phyloP scores from a whole-genome alignment of 768 basidiomycete genomes.

The Kwoniella bestiolae region DNA sequence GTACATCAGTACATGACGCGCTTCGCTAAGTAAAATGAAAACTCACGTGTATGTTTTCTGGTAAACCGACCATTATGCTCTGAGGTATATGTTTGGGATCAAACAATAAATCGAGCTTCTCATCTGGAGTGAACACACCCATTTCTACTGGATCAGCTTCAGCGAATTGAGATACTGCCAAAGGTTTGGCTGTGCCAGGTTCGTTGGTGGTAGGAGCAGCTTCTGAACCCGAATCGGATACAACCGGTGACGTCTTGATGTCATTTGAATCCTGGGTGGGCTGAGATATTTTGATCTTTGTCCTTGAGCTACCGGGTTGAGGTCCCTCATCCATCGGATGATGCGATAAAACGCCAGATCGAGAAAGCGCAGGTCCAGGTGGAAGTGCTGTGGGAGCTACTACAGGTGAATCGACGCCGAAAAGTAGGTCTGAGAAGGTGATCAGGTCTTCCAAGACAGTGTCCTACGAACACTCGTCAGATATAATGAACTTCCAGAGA shows the following conservation, averaged over 20 bases:
- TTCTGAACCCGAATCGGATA: slow-evolving; percentile 5
- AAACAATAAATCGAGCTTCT: slow-evolving; percentile 76
- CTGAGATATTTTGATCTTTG: slow-evolving; percentile 34
- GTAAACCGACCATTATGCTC: slow-evolving; percentile 67
- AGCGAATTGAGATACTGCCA: slow-evolving; percentile 5
- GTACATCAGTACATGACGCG: neutral
- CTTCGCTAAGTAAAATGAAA: neutral
- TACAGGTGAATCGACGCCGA: slow-evolving; percentile 34
- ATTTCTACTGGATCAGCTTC: neutral
- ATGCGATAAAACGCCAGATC: slow-evolving; percentile 40
- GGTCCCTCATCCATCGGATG: slow-evolving; percentile 39
- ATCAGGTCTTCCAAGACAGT: slow-evolving; percentile 86
- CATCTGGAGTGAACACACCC: slow-evolving; percentile 65
- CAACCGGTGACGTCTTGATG: neutral
- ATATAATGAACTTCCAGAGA: neutral
- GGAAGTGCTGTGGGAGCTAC: slow-evolving; percentile 34
- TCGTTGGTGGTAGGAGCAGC: slow-evolving; percentile 10
- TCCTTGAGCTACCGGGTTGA: slow-evolving; percentile 43
- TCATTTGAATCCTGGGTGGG: neutral
- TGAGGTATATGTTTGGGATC: slow-evolving; percentile 70
- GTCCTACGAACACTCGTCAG: slow-evolving; percentile 59
- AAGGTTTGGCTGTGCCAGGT: slow-evolving; percentile 14
- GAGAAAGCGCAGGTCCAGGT: slow-evolving; percentile 39
- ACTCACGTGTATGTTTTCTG: slow-evolving; percentile 70
- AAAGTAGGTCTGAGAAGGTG: slow-evolving; percentile 64